Conservation (phyloP, 2,329 filamentous ascomycete genomes). For the Aureobasidium vineae region DNA sequence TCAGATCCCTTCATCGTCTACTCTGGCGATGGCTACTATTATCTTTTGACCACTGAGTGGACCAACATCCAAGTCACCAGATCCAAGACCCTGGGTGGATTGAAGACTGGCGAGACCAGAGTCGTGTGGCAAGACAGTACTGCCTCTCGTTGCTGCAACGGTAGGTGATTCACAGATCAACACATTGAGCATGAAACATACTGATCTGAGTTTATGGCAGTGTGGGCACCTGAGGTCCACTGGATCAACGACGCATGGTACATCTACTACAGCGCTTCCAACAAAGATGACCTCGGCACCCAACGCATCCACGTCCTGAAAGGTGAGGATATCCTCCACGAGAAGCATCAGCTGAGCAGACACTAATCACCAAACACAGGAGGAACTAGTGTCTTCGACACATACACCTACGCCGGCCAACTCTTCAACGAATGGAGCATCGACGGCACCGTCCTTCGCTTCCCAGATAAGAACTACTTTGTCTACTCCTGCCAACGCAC, state of each 20-base stretch:
- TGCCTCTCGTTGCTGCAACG: no score
- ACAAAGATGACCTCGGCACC: slow-evolving; percentile 44
- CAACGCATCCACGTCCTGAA: slow-evolving; percentile 55
- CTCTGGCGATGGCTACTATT: slow-evolving; percentile 54
- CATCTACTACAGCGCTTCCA: slow-evolving; percentile 55
- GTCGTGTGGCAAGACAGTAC: no score
- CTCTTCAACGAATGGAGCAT: slow-evolving; percentile 46
- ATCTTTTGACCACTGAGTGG: slow-evolving; percentile 58
- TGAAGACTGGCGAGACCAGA: no score
- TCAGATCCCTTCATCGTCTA: slow-evolving; percentile 56
- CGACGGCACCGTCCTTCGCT: slow-evolving; percentile 54
- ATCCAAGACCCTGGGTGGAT: slow-evolving; percentile 54
- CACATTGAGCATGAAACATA: no score
- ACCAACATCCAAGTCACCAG: slow-evolving; percentile 55
- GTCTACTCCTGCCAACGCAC: slow-evolving; percentile 50
- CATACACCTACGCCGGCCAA: slow-evolving; percentile 50
- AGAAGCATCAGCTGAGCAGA: no score
- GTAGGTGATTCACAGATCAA: no score
- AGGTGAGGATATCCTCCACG: slow-evolving; percentile 38
- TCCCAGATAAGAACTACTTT: slow-evolving; percentile 52
- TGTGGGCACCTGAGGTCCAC: slow-evolving; percentile 60
- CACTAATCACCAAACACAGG: slow-evolving; percentile 35
- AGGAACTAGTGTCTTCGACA: slow-evolving; percentile 53
- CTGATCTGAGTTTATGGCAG: no score
- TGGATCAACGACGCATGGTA: slow-evolving; percentile 52